Conservation (phyloP, 2,329 filamentous ascomycete genomes). For the Colletotrichum agaves region DNA sequence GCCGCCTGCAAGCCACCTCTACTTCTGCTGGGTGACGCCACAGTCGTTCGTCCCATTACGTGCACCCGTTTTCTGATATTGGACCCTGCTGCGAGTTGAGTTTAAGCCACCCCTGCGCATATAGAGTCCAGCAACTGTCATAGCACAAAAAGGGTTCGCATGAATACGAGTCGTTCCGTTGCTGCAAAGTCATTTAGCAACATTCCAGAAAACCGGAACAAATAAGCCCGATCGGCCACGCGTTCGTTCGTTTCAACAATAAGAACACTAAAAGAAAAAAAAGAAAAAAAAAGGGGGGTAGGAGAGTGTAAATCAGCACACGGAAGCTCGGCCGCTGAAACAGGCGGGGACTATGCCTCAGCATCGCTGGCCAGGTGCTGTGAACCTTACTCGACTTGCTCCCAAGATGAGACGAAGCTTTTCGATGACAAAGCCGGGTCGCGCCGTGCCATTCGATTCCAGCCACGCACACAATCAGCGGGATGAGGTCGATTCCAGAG, state of each 20-base stretch:
- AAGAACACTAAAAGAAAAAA: background rate
- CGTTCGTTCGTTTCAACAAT: background rate
- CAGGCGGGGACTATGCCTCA: constrained; percentile 5
- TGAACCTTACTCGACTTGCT: background rate
- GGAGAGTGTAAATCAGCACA: constrained; percentile 27
- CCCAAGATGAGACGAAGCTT: background rate
- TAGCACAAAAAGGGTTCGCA: too few species aligned
- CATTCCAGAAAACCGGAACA: background rate
- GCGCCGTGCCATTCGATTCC: constrained; percentile 8
- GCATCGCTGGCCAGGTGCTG: background rate
- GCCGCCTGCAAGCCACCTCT: background rate
- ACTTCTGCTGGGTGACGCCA: background rate
- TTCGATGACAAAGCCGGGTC: constrained; percentile 6
- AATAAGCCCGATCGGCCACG: background rate
- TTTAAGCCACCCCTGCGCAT: too few species aligned
- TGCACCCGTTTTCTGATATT: background rate
- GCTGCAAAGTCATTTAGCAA: too few species aligned
- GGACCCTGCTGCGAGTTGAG: background rate
- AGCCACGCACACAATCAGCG: background rate
- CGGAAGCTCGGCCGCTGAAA: constrained; percentile 17
- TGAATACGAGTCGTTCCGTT: too few species aligned
- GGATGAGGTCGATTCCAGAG: background rate
- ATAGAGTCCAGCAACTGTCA: too few species aligned
- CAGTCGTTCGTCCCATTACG: constrained; percentile 9
- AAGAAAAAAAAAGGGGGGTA: constrained; percentile 12